Evolutionary conservation across 1,284 basidiomycete genomes (phyloP).

Genomic region (Papiliotrema nemorosa): DNA sequence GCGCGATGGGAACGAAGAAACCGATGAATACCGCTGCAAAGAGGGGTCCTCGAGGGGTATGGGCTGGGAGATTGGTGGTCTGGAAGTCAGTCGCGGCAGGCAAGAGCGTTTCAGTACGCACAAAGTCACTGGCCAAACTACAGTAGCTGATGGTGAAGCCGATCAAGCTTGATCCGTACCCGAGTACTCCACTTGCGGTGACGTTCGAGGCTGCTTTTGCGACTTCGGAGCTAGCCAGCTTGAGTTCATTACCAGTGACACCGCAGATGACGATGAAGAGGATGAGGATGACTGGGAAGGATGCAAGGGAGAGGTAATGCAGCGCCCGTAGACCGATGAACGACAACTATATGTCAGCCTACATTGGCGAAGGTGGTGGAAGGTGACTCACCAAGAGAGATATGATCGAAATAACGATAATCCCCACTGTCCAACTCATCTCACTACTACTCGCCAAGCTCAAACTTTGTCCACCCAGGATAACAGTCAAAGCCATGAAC

Average conservation of each 20-base stretch:
- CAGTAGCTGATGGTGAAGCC: slow-evolving; percentile 45
- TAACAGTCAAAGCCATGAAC: slow-evolving; percentile 71
- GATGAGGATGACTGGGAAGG: slow-evolving; percentile 57
- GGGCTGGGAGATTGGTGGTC: slow-evolving; percentile 47
- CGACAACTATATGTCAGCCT: slow-evolving; percentile 41
- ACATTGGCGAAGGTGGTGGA: not conserved
- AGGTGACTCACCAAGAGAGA: slow-evolving; percentile 65
- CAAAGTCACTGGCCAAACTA: slow-evolving; percentile 42
- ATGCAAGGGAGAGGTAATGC: slow-evolving; percentile 44
- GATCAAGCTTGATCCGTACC: slow-evolving; percentile 41
- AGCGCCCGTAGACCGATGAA: slow-evolving; percentile 53
- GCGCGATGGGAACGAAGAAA: slow-evolving; percentile 64
- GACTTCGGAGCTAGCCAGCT: slow-evolving; percentile 25
- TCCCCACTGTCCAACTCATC: slow-evolving; percentile 64
- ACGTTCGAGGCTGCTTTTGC: slow-evolving; percentile 30
- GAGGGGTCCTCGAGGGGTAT: slow-evolving; percentile 47
- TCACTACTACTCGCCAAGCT: slow-evolving; percentile 62
- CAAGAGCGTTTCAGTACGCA: slow-evolving; percentile 15
- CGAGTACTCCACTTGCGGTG: slow-evolving; percentile 36
- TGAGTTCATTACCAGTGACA: slow-evolving; percentile 59
- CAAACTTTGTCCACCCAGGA: slow-evolving; percentile 74
- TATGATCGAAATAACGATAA: slow-evolving; percentile 75
- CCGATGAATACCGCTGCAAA: slow-evolving; percentile 73
- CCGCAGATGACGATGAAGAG: slow-evolving; percentile 72
- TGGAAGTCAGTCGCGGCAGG: slow-evolving; percentile 7